A percentile compares a stretch with the other conserved stretches of the same genome.
Conservation (phyloP, 179 eudicot genomes). For the Spergularia azorica region DNA sequence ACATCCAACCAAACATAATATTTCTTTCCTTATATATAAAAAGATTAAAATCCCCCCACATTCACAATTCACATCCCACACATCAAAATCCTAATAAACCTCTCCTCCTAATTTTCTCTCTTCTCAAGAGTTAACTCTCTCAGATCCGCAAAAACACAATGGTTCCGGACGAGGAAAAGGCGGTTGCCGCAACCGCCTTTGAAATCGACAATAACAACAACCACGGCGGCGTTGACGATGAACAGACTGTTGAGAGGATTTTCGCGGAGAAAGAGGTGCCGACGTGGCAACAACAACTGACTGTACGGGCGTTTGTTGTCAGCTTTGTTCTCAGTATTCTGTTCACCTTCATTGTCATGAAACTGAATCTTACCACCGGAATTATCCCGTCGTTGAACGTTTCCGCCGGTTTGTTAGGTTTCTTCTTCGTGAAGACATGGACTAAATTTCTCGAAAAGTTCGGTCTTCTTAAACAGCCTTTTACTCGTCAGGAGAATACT, state of each 20-base stretch:
- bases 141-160: not conserved
- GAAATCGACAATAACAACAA: not conserved
- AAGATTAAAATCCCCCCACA: not conserved
- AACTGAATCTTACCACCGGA: slow-evolving; percentile 88
- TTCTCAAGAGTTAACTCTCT: not conserved
- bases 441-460: slow-evolving; percentile 52
- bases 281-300: slow-evolving; percentile 66
- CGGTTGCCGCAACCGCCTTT: not conserved
- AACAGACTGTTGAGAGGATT: slow-evolving; percentile 49
- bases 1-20: not conserved
- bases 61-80: too few species aligned
- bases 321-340: slow-evolving; percentile 56
- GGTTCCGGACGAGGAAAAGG: slow-evolving; percentile 12
- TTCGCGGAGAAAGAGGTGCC: slow-evolving; percentile 64
- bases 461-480: slow-evolving; percentile 67
- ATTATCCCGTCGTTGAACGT: slow-evolving; percentile 82
- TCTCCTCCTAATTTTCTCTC: too few species aligned
- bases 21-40: not conserved
- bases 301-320: slow-evolving; percentile 61
- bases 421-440: slow-evolving; percentile 84
- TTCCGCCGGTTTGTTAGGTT: slow-evolving; percentile 76
- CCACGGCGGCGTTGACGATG: not conserved
- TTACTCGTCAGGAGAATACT: slow-evolving; percentile 86
- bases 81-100: not conserved
- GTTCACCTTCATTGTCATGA: slow-evolving; percentile 85